phyloP scores from a whole-genome alignment of 306 rosid species.

The Clitoria ternatea region DNA sequence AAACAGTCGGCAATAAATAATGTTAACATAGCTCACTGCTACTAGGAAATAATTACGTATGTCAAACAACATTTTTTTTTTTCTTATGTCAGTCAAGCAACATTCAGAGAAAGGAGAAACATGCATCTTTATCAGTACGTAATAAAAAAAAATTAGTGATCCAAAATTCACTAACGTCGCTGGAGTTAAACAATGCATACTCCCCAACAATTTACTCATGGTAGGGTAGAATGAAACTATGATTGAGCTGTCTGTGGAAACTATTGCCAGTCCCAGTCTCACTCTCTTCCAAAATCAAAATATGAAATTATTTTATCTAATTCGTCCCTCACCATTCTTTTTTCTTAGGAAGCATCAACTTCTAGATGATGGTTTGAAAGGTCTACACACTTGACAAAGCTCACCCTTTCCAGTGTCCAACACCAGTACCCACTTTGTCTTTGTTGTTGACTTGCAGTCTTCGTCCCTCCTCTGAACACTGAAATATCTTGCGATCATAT shows the following conservation, averaged over 20 bases:
- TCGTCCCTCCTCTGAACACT: neutral
- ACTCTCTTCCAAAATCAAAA: neutral
- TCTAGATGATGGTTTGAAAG: slow-evolving; percentile 9
- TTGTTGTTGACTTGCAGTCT: slow-evolving; percentile 12
- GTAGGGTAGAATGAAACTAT: neutral
- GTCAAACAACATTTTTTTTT: no score
- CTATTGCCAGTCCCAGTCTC: neutral
- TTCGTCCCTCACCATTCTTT: neutral
- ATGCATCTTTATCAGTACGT: neutral
- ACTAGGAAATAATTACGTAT: no score
- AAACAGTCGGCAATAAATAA: no score
- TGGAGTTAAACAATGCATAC: neutral
- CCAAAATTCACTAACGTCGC: neutral
- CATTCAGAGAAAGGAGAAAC: neutral
- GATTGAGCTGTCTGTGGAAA: neutral
- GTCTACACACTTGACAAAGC: neutral
- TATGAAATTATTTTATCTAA: neutral
- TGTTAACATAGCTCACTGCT: no score
- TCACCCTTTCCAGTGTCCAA: neutral
- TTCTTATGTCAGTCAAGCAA: neutral
- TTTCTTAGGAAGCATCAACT: neutral
- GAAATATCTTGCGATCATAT: neutral
- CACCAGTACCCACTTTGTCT: neutral
- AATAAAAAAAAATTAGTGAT: neutral
- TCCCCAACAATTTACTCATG: neutral